Conservation (phyloP, 345 rosid species). For the Luvunga scandens region DNA sequence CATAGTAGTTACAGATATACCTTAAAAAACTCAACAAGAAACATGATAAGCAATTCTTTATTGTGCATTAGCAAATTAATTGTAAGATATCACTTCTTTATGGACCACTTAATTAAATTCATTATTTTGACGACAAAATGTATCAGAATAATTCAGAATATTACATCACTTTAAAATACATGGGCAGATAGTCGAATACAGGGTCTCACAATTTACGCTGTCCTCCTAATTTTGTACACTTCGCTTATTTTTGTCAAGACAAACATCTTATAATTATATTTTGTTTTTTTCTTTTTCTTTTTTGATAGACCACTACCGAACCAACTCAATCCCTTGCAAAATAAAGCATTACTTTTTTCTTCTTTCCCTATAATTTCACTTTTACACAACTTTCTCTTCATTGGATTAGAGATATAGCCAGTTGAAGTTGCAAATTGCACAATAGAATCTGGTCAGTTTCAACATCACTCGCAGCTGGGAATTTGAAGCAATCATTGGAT, state of each 20-base stretch:
- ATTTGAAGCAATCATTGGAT: background rate
- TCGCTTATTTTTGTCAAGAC: background rate
- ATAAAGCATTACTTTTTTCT: background rate
- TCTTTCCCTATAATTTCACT: background rate
- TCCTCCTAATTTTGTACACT: background rate
- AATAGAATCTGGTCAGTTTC: background rate
- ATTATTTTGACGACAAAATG: background rate
- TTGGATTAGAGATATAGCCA: background rate
- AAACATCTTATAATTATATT: background rate
- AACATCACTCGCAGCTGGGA: background rate
- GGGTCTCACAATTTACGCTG: background rate
- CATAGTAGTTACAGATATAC: background rate
- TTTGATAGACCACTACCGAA: background rate
- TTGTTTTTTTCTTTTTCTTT: background rate
- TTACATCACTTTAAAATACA: background rate
- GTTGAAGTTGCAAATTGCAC: too few relatives aligned
- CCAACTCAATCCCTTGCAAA: background rate
- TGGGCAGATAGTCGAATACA: conserved; percentile 9
- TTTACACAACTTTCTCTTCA: background rate
- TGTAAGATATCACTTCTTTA: background rate
- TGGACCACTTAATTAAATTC: conserved; percentile 6
- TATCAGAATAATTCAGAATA: background rate
- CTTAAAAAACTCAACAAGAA: background rate
- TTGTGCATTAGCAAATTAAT: background rate
- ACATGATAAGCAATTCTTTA: background rate